Evolutionary conservation across 1,139 yeast species (phyloP), one percentile per base, ranked within the genome.

Genomic region (Zygosaccharomyces sapae): DNA sequence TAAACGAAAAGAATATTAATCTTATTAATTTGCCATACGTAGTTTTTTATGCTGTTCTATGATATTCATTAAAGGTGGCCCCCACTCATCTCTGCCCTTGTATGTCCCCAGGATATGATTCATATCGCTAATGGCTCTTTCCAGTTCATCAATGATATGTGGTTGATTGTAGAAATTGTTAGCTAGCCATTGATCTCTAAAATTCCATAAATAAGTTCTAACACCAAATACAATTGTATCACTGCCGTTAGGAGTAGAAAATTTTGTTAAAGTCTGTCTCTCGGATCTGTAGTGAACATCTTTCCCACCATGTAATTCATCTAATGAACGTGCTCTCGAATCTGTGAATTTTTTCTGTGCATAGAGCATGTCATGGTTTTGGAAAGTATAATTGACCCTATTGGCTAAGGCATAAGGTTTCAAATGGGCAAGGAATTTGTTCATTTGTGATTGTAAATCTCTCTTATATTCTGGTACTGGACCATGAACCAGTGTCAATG

Each of bases 381-480:
- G 75, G 45, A 84, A 75, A 55, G 81, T 81, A 84, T 87, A 84
- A 34, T 86, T 79, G 18, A 88, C 88, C 54, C 92, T 73, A 64
- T 82, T 87, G 10, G 84, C 90, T 2, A 83, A 78, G 37, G 75
- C 79, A 24, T 71, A 69, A 1, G 81, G 77, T 50, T 77, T 75
- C 73, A 84, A 72, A 57, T 77, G 74, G 24, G 72, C 74, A 64
- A 84, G 82, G 81, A 86, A 84, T 56, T 80, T 75, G 62, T 84
- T 88, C 94, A 84, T 85, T 6, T 86, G 82, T 33, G 74, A 74
- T 63, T 79, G 75, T 56, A 84, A 70, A 59, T 83, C 83, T 48
- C 79, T 79, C 55, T 79, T 72, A 58, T 83, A 85, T 60, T 82
- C 82, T 1, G 94, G 92, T 33, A 85, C 92, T 9, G 78, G 83